These are phyloP conservation scores for Plectosphaerella sp. DNA, from an alignment of 2,329 filamentous ascomycete species.

Conservation along the genomic window DNA sequence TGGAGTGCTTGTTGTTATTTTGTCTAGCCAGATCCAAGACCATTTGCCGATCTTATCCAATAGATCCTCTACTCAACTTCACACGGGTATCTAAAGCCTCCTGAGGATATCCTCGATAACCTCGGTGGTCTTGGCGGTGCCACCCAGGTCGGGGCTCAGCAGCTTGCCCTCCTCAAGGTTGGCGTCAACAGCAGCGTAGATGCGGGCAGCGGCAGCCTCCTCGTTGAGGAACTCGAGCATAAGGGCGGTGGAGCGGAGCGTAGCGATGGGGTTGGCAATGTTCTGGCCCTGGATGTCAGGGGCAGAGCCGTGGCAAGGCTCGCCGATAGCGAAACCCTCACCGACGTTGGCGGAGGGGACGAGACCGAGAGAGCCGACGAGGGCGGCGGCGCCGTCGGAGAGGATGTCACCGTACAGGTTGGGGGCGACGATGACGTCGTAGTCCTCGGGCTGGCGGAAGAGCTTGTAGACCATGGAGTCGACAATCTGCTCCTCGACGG, in stretches of 20 bases:
- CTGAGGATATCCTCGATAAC: constrained; percentile 83
- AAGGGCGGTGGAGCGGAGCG: constrained; percentile 80
- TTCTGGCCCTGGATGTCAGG: constrained; percentile 91
- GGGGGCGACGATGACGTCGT: constrained; percentile 96
- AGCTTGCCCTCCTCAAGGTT: constrained; percentile 80
- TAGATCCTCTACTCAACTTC: neutral
- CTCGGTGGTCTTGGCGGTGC: constrained; percentile 78
- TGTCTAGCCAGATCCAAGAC: neutral
- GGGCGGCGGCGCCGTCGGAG: constrained; percentile 88
- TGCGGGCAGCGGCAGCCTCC: constrained; percentile 78
- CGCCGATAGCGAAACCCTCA: constrained; percentile 89
- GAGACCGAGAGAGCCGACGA: constrained; percentile 81
- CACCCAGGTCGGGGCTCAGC: constrained; percentile 86
- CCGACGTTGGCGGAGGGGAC: constrained; percentile 95
- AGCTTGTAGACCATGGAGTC: constrained; percentile 99
- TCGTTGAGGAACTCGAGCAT: constrained; percentile 97
- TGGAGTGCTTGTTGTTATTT: neutral
- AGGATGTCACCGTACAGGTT: constrained; percentile 98
- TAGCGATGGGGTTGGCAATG: constrained; percentile 96
- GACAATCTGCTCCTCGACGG: constrained; percentile 94
- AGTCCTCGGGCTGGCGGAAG: constrained; percentile 89
- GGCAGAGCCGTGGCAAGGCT: constrained; percentile 95
- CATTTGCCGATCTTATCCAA: neutral
- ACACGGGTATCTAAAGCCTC: constrained; percentile 52
- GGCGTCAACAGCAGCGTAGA: constrained; percentile 88